phyloP scores from a whole-genome alignment of 352 stramenopile genomes.

The Elongisporangium anandrum region DNA sequence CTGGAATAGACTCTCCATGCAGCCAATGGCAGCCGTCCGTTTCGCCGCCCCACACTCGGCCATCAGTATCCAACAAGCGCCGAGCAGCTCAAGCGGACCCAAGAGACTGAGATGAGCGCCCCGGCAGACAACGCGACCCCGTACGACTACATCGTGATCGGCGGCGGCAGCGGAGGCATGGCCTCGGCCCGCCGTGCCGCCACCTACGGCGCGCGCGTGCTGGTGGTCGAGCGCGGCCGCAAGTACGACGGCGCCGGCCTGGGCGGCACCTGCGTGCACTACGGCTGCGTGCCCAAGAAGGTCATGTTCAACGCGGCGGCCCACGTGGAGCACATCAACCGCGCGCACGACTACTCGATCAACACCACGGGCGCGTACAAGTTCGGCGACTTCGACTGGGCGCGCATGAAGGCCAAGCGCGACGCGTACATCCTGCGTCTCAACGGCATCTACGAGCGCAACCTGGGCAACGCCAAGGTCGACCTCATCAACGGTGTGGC shows the following conservation, averaged over 20 bases:
- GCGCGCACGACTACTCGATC: conserved; percentile 71
- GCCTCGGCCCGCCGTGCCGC: conserved; percentile 90
- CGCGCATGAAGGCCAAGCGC: conserved; percentile 88
- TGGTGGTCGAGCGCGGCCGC: conserved; percentile 89
- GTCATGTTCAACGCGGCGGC: conserved; percentile 94
- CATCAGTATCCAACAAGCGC: too few relatives aligned
- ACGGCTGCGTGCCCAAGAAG: conserved; percentile 99
- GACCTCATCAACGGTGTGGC: conserved; percentile 86
- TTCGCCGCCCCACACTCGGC: too few relatives aligned
- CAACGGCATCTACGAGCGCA: conserved; percentile 96
- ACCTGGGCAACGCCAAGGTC: conserved; percentile 90
- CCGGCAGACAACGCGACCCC: conserved; percentile 5
- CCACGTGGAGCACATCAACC: conserved; percentile 75
- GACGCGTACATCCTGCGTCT: conserved; percentile 94
- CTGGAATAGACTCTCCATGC: too few relatives aligned
- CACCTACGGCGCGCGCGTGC: conserved; percentile 93
- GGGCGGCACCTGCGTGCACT: conserved; percentile 98
- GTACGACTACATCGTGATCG: conserved; percentile 92
- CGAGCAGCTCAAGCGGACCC: too few relatives aligned
- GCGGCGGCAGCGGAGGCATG: conserved; percentile 89
- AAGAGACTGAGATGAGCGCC: conserved; percentile 17
- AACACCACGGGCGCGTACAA: conserved; percentile 39
- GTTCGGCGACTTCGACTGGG: conserved; percentile 88
- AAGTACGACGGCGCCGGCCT: conserved; percentile 56
- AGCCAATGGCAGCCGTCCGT: too few relatives aligned